Conservation (phyloP, 176 grass and related monocot genomes). For the Oryza rufipogon region DNA sequence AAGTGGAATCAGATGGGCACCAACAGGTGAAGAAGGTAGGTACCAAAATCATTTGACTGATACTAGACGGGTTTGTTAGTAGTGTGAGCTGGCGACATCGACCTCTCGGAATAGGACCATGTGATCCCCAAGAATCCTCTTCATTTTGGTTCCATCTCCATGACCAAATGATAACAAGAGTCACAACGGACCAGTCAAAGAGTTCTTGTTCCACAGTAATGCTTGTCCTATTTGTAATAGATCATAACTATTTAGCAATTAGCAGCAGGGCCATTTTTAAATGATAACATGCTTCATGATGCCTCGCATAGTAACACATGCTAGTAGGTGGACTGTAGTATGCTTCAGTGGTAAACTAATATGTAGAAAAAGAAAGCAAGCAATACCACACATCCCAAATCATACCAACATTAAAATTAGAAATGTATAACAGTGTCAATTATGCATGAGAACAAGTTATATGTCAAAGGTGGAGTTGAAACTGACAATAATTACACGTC, state of each 20-base stretch:
- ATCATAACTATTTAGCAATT: constrained; percentile 8
- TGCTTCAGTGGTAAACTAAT: constrained; percentile 8
- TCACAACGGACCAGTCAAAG: constrained; percentile 51
- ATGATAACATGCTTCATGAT: constrained; percentile 19
- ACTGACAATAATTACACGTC: background rate
- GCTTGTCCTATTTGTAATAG: constrained; percentile 40
- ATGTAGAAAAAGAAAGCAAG: background rate
- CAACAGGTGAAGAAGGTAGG: constrained; percentile 39
- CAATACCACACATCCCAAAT: background rate
- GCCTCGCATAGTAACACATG: constrained; percentile 7
- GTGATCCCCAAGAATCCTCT: constrained; percentile 65
- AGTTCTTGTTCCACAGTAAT: constrained; percentile 43
- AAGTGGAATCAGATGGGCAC: constrained; percentile 25
- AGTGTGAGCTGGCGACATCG: constrained; percentile 70
- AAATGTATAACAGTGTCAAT: background rate
- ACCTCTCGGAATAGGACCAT: constrained; percentile 68
- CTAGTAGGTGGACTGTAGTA: background rate
- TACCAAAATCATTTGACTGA: constrained; percentile 53
- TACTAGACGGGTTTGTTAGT: constrained; percentile 59
- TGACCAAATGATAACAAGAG: constrained; percentile 43
- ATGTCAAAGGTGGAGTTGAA: background rate
- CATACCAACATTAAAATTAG: background rate
- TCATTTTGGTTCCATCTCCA: constrained; percentile 39
- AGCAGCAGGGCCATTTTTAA: constrained; percentile 31
- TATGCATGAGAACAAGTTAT: background rate